phyloP scores from a whole-genome alignment of 169 alveolate species.

The Eimeria nieschulzi region DNA sequence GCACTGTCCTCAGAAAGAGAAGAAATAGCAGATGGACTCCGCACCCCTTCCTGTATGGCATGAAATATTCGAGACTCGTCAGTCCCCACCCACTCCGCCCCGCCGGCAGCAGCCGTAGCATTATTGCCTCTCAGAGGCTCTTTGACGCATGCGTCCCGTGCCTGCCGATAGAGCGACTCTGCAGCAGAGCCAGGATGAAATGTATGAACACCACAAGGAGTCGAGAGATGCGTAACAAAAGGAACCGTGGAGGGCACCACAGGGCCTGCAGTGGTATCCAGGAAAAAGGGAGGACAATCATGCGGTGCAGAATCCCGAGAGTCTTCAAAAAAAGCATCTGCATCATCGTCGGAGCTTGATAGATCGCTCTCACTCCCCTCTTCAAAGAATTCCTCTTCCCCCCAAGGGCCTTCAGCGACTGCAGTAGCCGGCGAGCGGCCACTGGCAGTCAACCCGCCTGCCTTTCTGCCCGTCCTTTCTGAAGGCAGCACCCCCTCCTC shows the following conservation, averaged over 20 bases:
- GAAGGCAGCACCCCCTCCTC: no score
- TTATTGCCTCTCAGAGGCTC: not conserved
- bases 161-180: no score
- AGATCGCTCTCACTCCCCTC: conserved; percentile 4
- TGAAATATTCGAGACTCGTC: conserved; percentile 1
- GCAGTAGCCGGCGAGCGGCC: not conserved
- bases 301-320: not conserved
- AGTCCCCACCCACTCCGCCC: conserved; percentile 18
- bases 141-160: not conserved
- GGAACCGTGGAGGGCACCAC: no score
- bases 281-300: no score
- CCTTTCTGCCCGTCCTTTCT: not conserved
- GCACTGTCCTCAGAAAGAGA: conserved; percentile 46
- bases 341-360: conserved; percentile 31
- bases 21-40: conserved; percentile 32
- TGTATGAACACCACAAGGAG: no score
- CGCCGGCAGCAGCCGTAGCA: conserved; percentile 26
- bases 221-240: no score
- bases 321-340: not conserved
- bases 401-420: conserved; percentile 10
- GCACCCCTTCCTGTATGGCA: conserved; percentile 26
- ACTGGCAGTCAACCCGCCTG: not conserved
- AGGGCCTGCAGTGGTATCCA: no score
- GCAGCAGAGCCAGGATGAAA: no score
- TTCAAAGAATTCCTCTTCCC: not conserved